A percentile compares a stretch with the other conserved stretches of the same genome.
phyloP scores from a whole-genome alignment of 352 stramenopile genomes.

The Phytophthora chlamydospora region DNA sequence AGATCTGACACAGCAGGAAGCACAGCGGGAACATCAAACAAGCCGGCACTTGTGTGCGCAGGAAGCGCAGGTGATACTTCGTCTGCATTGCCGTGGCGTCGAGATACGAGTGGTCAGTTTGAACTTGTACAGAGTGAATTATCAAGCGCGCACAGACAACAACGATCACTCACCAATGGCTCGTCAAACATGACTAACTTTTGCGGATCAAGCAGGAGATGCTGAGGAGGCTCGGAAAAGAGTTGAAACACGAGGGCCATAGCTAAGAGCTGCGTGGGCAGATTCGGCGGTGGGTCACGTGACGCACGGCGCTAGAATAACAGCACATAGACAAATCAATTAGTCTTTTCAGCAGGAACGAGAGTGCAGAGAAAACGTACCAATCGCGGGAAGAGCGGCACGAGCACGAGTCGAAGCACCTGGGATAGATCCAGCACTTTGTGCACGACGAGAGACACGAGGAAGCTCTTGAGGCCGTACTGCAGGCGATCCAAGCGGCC shows the following conservation, averaged over 20 bases:
- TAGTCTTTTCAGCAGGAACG: neutral
- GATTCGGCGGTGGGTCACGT: conserved; percentile 73
- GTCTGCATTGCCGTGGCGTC: conserved; percentile 47
- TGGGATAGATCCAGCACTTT: conserved; percentile 88
- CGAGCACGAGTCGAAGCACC: conserved; percentile 82
- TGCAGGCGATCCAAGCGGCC: conserved; percentile 83
- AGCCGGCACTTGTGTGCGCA: conserved; percentile 81
- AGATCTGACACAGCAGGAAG: conserved; percentile 88
- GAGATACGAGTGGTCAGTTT: conserved; percentile 18
- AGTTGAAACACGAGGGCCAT: conserved; percentile 88
- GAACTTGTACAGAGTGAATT: neutral
- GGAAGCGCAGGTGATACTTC: conserved; percentile 85
- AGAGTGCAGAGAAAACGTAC: conserved; percentile 31
- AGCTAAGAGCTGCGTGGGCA: conserved; percentile 80
- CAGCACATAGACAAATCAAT: conserved; percentile 8
- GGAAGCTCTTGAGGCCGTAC: conserved; percentile 87
- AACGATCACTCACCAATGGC: conserved; percentile 63
- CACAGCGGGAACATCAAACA: conserved; percentile 86
- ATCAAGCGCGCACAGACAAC: conserved; percentile 5
- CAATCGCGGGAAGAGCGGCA: conserved; percentile 81
- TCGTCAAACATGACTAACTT: conserved; percentile 88
- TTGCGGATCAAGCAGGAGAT: conserved; percentile 77
- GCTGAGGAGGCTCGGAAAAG: conserved; percentile 84
- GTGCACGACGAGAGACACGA: conserved; percentile 82
- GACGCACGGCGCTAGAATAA: conserved; percentile 58